Percentiles rank a stretch among this genome's conserved stretches.
phyloP scores from a whole-genome alignment of 768 basidiomycete genomes.

The Lyophyllum semitale region DNA sequence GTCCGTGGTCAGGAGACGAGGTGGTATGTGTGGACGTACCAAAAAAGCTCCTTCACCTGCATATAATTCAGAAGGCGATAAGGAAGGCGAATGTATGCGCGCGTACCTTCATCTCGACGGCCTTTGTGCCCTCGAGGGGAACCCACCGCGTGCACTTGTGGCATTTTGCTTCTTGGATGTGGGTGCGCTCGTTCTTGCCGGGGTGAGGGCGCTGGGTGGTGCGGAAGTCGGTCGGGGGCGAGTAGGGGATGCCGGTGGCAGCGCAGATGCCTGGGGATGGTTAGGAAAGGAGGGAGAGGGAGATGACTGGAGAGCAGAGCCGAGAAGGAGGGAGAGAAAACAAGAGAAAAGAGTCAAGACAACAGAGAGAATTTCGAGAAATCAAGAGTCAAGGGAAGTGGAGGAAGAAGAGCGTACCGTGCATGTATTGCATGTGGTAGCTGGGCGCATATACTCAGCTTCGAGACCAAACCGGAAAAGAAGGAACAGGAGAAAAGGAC shows the following conservation, averaged over 20 bases:
- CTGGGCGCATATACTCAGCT: slow-evolving; percentile 32
- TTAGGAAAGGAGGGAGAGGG: neutral
- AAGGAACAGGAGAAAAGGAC: slow-evolving; percentile 7
- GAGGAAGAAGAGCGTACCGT: slow-evolving; percentile 48
- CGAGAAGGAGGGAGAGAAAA: neutral
- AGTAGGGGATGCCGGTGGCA: slow-evolving; percentile 68
- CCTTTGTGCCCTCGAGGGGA: slow-evolving; percentile 70
- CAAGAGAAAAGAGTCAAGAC: slow-evolving; percentile 1
- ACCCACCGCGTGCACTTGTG: slow-evolving; percentile 80
- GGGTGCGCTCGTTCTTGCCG: slow-evolving; percentile 59
- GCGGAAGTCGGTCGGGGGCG: slow-evolving; percentile 71
- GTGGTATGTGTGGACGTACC: slow-evolving; percentile 59
- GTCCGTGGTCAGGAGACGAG: too few relatives aligned
- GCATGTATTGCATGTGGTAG: slow-evolving; percentile 82
- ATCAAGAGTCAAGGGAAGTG: too few relatives aligned
- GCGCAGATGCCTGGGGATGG: slow-evolving; percentile 64
- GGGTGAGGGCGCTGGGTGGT: slow-evolving; percentile 42
- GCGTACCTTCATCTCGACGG: slow-evolving; percentile 68
- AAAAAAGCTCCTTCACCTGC: slow-evolving; percentile 74
- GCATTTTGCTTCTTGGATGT: slow-evolving; percentile 72
- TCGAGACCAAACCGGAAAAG: neutral
- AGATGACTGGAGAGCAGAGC: neutral
- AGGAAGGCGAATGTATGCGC: neutral
- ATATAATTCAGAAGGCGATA: neutral
- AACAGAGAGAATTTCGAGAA: neutral